phyloP scores from a whole-genome alignment of 495 filamentous ascomycete species.

The Aspergillus avenaceus region DNA sequence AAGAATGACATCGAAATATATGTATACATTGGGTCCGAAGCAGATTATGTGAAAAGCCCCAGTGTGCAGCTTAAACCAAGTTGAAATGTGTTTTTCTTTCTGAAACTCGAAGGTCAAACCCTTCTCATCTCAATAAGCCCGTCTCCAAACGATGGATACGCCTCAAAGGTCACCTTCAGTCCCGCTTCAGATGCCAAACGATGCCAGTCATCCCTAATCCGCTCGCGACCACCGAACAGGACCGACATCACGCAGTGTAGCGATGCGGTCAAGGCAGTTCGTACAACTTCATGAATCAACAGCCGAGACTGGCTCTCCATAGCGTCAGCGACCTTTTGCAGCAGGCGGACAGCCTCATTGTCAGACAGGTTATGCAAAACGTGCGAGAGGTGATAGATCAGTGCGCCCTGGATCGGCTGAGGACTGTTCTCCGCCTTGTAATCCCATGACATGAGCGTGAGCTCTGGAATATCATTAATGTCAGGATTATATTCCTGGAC shows the following conservation, averaged over 20 bases:
- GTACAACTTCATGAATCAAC: constrained; percentile 40
- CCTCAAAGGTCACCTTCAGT: constrained; percentile 31
- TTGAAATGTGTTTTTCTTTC: too few relatives aligned
- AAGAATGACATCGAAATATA: too few relatives aligned
- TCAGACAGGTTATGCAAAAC: constrained; percentile 44
- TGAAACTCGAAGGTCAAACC: too few relatives aligned
- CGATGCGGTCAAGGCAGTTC: too few relatives aligned
- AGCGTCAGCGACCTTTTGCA: constrained; percentile 37
- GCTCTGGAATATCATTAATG: constrained; percentile 21
- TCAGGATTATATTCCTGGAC: constrained; percentile 43
- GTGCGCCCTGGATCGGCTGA: constrained; percentile 35
- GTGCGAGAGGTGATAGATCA: constrained; percentile 39
- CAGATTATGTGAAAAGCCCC: too few relatives aligned
- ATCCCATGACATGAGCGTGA: constrained; percentile 33
- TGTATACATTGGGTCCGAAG: too few relatives aligned
- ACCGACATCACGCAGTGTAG: constrained; percentile 37
- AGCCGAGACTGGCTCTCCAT: constrained; percentile 45
- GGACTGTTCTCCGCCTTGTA: constrained; percentile 24
- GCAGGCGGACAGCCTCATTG: constrained; percentile 30
- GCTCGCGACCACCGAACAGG: constrained; percentile 30
- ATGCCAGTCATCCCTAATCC: constrained; percentile 29
- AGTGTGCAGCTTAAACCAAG: too few relatives aligned
- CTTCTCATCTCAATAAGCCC: constrained; percentile 36
- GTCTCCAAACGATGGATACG: constrained; percentile 28
- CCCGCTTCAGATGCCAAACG: constrained; percentile 28